Evolutionary conservation across 2,329 filamentous ascomycete species (phyloP).

Genomic region (Pyrenochaeta sp.): DNA sequence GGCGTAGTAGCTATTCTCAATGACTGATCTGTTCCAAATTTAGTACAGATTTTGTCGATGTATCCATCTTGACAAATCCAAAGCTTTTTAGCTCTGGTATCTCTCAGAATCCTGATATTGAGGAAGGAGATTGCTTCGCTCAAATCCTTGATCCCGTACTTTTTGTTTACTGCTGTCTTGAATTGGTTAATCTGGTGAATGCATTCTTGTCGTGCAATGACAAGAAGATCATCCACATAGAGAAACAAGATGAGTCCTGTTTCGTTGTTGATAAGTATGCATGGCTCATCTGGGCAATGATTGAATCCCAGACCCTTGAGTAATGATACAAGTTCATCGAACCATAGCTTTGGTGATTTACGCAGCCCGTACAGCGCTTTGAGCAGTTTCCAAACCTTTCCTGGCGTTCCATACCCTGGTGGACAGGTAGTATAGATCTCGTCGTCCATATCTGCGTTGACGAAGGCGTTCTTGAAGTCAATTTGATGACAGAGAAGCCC

Average conservation of each 20-base stretch:
- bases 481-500: conserved; percentile 12
- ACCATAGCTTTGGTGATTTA: conserved; percentile 13
- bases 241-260: too few species aligned
- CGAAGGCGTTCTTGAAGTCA: conserved; percentile 16
- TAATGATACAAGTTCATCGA: conserved; percentile 2
- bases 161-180: conserved; percentile 4
- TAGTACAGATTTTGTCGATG: conserved; percentile 9
- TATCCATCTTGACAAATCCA: conserved; percentile 10
- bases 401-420: not conserved
- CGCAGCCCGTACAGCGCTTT: conserved; percentile 14
- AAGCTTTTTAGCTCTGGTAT: conserved; percentile 8
- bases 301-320: too few species aligned
- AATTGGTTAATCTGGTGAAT: not conserved
- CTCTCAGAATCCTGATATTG: conserved; percentile 7
- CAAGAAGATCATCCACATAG: too few species aligned
- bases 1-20: conserved; percentile 3
- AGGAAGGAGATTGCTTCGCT: conserved; percentile 10
- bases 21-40: conserved; percentile 6
- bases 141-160: conserved; percentile 13
- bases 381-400: not conserved
- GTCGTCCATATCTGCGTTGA: conserved; percentile 13
- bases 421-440: conserved; percentile 7
- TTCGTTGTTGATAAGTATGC: too few species aligned
- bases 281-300: too few species aligned
- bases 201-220: too few species aligned